These are phyloP conservation scores for Allium fistulosum DNA, from an alignment of 106 monocot species.

Conservation along the genomic window DNA sequence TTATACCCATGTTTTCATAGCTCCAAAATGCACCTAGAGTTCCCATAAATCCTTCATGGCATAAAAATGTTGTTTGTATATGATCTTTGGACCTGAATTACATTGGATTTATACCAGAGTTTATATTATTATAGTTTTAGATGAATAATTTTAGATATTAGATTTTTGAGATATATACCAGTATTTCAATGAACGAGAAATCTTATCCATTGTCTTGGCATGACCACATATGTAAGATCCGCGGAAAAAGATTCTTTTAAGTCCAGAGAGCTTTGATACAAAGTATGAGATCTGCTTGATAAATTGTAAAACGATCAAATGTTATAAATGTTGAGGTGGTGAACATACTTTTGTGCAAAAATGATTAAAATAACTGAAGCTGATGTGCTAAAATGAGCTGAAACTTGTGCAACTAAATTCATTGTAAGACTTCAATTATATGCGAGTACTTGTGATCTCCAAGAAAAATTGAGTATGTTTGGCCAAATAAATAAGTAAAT, in stretches of 20 bases:
- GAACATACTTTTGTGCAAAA: no score
- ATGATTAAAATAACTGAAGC: no score
- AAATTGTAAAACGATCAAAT: neutral
- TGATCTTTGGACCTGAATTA: conserved; percentile 61
- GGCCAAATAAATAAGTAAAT: no score
- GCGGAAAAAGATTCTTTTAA: conserved; percentile 68
- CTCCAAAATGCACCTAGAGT: conserved; percentile 75
- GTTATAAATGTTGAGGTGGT: no score
- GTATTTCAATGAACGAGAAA: conserved; percentile 65
- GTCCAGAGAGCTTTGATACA: conserved; percentile 55
- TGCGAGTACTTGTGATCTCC: no score
- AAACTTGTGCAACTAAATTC: no score
- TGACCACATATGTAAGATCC: conserved; percentile 68
- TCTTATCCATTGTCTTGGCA: conserved; percentile 64
- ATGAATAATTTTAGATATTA: no score
- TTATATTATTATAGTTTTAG: no score
- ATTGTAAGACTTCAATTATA: no score
- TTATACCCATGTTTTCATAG: conserved; percentile 74
- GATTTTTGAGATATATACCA: conserved; percentile 32
- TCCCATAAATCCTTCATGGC: conserved; percentile 67
- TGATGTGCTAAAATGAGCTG: no score
- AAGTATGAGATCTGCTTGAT: conserved; percentile 55
- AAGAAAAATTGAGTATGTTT: no score
- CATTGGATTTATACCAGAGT: neutral
- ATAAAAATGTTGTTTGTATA: conserved; percentile 67